These are phyloP conservation scores for Xylaria nigripes DNA, from an alignment of 495 filamentous ascomycete genomes.

Conservation along the genomic window DNA sequence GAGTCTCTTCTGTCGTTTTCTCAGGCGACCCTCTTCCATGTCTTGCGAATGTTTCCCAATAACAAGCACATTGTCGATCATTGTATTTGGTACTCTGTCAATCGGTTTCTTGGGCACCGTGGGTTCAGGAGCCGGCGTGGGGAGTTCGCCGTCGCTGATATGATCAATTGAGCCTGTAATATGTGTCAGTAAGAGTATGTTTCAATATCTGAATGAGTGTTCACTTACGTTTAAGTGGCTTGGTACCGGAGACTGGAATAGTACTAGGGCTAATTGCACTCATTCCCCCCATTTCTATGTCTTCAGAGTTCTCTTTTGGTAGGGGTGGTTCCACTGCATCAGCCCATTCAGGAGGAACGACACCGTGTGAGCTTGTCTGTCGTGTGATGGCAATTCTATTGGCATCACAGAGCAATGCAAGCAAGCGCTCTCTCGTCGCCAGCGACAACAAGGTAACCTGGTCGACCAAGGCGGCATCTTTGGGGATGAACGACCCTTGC, in stretches of 20 bases:
- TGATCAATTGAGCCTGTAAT: constrained; percentile 17
- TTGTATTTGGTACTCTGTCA: constrained; percentile 25
- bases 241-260: too few species aligned
- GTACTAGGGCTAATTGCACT: constrained; percentile 41
- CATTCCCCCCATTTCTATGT: constrained; percentile 30
- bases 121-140: constrained; percentile 17
- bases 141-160: constrained; percentile 21
- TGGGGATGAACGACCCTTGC: constrained; percentile 56
- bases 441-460: constrained; percentile 69
- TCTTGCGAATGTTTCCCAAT: constrained; percentile 35
- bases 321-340: constrained; percentile 48
- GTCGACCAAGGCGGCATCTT: constrained; percentile 60
- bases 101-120: constrained; percentile 29
- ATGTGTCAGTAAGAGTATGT: constrained; percentile 15
- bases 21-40: constrained; percentile 40
- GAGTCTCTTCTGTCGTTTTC: constrained; percentile 39
- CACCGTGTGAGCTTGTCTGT: constrained; percentile 61
- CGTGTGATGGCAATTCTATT: constrained; percentile 55
- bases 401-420: constrained; percentile 63
- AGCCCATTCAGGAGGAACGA: constrained; percentile 59
- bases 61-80: constrained; percentile 32
- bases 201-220: constrained; percentile 15
- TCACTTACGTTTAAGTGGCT: constrained; percentile 54
- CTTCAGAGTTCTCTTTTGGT: constrained; percentile 24
- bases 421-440: constrained; percentile 61